Conservation (phyloP, 2,329 filamentous ascomycete genomes). For the Exophiala mesophila region DNA sequence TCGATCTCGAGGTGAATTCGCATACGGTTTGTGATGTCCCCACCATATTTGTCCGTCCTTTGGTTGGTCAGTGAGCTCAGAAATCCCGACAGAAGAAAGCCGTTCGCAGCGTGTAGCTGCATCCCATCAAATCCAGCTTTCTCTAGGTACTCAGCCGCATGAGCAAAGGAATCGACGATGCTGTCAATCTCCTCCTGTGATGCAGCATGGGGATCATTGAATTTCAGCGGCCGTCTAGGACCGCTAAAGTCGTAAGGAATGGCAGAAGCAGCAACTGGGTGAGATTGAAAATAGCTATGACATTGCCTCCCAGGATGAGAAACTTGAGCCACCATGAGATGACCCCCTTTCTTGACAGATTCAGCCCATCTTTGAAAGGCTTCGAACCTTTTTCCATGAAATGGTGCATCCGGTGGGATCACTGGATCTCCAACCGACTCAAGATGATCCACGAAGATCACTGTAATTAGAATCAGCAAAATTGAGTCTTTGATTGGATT, state of each 20-base stretch:
- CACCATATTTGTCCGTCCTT: slow-evolving; percentile 33
- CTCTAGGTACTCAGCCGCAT: slow-evolving; percentile 19
- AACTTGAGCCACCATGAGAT: slow-evolving; percentile 56
- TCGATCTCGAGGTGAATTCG: slow-evolving; percentile 53
- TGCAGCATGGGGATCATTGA: slow-evolving; percentile 33
- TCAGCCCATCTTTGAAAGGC: slow-evolving; percentile 54
- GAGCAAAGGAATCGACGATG: slow-evolving; percentile 17
- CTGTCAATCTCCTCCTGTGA: slow-evolving; percentile 25
- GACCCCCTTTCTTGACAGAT: slow-evolving; percentile 53
- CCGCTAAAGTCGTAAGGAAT: slow-evolving; percentile 46
- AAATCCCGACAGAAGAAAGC: slow-evolving; percentile 29
- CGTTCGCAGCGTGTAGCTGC: slow-evolving; percentile 27
- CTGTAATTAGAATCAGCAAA: no score
- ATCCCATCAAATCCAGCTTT: slow-evolving; percentile 25
- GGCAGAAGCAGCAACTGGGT: slow-evolving; percentile 51
- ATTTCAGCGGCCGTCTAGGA: slow-evolving; percentile 31
- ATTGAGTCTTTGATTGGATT: slow-evolving; percentile 46
- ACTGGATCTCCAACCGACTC: slow-evolving; percentile 56
- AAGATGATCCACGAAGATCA: slow-evolving; percentile 58
- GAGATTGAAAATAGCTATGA: slow-evolving; percentile 39
- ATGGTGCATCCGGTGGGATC: slow-evolving; percentile 50
- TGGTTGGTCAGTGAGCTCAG: slow-evolving; percentile 26
- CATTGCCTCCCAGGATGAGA: slow-evolving; percentile 60
- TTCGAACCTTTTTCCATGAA: slow-evolving; percentile 55
- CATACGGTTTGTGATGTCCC: slow-evolving; percentile 58